Base-by-base conservation (phyloP, 1,139 yeast species). In the Yueomyces sp. region DNA sequence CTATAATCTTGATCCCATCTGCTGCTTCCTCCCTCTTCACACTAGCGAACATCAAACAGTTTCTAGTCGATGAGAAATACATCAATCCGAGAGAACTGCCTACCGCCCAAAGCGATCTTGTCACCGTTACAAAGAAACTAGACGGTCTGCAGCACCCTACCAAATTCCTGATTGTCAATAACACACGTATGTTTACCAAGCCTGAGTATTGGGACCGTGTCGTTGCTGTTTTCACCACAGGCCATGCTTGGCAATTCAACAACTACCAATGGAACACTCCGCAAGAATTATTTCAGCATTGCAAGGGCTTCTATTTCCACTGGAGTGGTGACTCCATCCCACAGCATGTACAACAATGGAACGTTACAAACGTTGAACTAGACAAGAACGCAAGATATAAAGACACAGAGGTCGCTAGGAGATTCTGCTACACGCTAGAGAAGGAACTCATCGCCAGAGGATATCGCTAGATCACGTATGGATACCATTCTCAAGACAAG, bases 131-230 rank as follows among this genome's bases (percentile, higher is more conserved):
- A 33, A 61, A 59, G 43, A 59, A 56, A 39, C 51, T 61, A 31
- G 63, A 59, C 36, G 52, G 54, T 19, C 46, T 61, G 29, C 50
- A 53, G n/a, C 57, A 48, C 43, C 62, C 64, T 6, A 42, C 59
- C 19, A 58, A 56, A 42, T 60, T 61, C 44, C 48, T 60, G 31
- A 84, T 91, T 42, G 96, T 87, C 28, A 94, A 85, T 59, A 83
- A 83, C 47, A 87, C 87, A 4, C 95, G 87, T 44, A 75, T 80
- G 63, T 89, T 91, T 67, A 80, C 83, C 28, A 89, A 87, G 58
- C 95, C 95, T 3, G 98, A 91, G 57, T 87, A 93, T 63, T 91
- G 99, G 99, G 86, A 81, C 55, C 73, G 98, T 46, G 96, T 93
- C 1, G 84, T 91, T 41, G 97, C 95, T 0, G 85, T 91, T 34